Evolutionary conservation across 202 grass and related monocot genomes (phyloP), one percentile per base, ranked within the genome.

Genomic region (Panicum virgatum): DNA sequence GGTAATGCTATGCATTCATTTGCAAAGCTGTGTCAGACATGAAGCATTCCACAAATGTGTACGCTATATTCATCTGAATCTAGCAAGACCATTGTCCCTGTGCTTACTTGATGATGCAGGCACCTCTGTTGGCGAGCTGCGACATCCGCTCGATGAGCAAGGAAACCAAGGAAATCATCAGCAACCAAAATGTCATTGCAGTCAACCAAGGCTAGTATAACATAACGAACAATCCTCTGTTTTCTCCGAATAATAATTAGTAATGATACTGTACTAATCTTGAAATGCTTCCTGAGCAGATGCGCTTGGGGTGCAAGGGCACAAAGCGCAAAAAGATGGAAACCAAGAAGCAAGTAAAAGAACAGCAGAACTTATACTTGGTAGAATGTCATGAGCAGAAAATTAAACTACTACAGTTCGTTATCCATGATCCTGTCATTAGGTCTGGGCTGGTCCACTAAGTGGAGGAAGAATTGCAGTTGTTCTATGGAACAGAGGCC

Each of bases 401-500:
- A 5, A 62, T 10, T 69, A 11, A 58, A 58, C n/a, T 23, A 11
- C 10, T 58, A 25, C 23, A 26, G 16, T 26, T 29, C 51, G 53
- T 56, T 29, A n/a, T 39, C 26, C 26, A 38, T 72, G 59, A 54
- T 54, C 43, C 64, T 77, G 63, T 51, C 7, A 39, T 64, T 69
- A 87, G 91, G 91, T 93, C 38, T 89, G 91, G 83, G 86, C 91
- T 44, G 86, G 88, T 65, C 72, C 66, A 75, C 34, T 89, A 61
- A 91, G 72, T 26, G 77, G 62, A 37, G 71, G 66, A 3, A 79
- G 80, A 84, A 76, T 91, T 75, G 83, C 83, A 48, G 65, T 94
- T 64, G 66, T 91, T 66, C 53, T 91, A 76, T 91, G 86, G 91
- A 90, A 91, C 45, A 63, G 73, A 59, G 86, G 80, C 10, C 58